Base-by-base conservation (phyloP, 2,329 filamentous ascomycete species). In the Penicillium sp. region DNA sequence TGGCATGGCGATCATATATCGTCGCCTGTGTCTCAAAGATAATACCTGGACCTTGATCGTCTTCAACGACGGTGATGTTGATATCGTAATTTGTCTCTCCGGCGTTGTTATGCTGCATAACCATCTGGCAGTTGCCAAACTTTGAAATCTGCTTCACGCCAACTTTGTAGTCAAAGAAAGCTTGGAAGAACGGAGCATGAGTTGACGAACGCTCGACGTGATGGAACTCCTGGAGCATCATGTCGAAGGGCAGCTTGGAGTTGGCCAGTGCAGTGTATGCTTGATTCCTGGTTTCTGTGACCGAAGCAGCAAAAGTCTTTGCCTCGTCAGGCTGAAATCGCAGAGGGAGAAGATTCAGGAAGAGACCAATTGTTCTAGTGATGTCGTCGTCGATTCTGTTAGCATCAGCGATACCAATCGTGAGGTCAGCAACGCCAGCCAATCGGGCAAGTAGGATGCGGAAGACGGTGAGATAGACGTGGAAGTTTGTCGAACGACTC, bases 41-140 rank as follows among this genome's bases (percentile, higher is more conserved):
- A 18, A 37, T 10, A 13, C 10, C 33, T 13, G 27, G 10, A 13
- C 50, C n/a, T 7, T 22, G 24, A n/a, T 40, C 6, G 6, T 46
- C 19, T 58, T 36, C 22, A 27, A n/a, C 37, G 18, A 58, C 31
- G 27, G 18, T 27, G 14, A 61, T 4, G 11, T n/a, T 59, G n/a
- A 96, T 81, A 94, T 96, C 70, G 90, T 96, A 78, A 88, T 91
- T 77, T 87, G 96, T 63, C 81, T 96, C 55, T 82, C 84, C 71
- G 83, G 92, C 78, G 90, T 90, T 67, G 83, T 93, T 35, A n/a
- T 55, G 31, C 36, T 50, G 9, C 3, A 61, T 50, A 6, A 62
- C 55, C 24, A 65, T 46, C 14, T 56, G 37, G n/a, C 55, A 52
- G n/a, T 55, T 49, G 7, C 52, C 46, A 13, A 60, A 47, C 14